Conservation (phyloP, 2,329 filamentous ascomycete species). For the Botryotinia calthae region DNA sequence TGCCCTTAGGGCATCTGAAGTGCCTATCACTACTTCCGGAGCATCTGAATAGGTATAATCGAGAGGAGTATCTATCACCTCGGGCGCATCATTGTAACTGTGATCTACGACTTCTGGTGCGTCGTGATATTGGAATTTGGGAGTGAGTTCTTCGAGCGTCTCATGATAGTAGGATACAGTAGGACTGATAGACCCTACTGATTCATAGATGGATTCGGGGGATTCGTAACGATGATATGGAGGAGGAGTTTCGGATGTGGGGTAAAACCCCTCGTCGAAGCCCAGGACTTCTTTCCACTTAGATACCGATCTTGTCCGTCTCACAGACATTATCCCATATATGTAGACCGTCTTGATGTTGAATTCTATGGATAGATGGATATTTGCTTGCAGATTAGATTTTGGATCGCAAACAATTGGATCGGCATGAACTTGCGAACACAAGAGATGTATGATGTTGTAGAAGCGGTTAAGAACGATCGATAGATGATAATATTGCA, state of each 20-base stretch:
- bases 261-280: constrained; percentile 32
- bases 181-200: constrained; percentile 17
- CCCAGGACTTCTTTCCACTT: constrained; percentile 37
- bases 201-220: constrained; percentile 21
- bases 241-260: constrained; percentile 19
- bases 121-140: constrained; percentile 18
- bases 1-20: constrained; percentile 2
- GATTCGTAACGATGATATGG: constrained; percentile 20
- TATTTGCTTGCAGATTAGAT: neutral
- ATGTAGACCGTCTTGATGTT: neutral
- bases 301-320: constrained; percentile 29
- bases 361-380: neutral
- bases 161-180: constrained; percentile 21
- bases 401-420: constrained; percentile 2
- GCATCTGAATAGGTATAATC: constrained; percentile 22
- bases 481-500: neutral
- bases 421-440: constrained; percentile 7
- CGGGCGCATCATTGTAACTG: constrained; percentile 14
- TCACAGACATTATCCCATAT: constrained; percentile 22
- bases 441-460: constrained; percentile 6
- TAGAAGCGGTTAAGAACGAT: constrained; percentile 2
- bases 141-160: constrained; percentile 20
- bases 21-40: constrained; percentile 5
- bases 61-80: constrained; percentile 11
- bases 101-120: constrained; percentile 12